These are phyloP conservation scores for Kuraishia ogatae DNA, from an alignment of 805 yeast species.

Conservation along the genomic window DNA sequence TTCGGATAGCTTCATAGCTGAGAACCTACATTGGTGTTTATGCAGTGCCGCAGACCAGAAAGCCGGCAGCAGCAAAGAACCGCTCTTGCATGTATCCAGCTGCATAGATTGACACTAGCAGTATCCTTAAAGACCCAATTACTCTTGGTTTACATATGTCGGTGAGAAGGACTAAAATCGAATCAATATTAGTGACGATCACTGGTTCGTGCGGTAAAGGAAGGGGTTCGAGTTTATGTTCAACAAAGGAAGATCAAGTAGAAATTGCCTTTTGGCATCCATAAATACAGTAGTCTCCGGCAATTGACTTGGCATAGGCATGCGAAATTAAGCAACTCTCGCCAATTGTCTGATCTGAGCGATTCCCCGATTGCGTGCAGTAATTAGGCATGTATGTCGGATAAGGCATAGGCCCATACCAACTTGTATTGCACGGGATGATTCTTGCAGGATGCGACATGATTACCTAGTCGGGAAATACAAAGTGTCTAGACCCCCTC, in stretches of 20 bases:
- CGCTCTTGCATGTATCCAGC: neutral
- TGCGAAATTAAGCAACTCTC: neutral
- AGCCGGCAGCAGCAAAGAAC: neutral
- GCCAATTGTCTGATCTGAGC: neutral
- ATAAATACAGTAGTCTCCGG: no score
- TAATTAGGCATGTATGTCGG: neutral
- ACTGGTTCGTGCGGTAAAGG: no score
- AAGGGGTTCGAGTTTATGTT: no score
- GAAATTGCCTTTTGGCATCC: no score
- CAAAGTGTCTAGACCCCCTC: neutral
- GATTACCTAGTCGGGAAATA: neutral
- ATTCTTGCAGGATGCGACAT: neutral
- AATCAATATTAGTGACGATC: no score
- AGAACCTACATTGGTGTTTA: neutral
- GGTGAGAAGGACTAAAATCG: neutral
- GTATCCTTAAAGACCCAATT: neutral
- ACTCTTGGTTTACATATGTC: neutral
- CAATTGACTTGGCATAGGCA: no score
- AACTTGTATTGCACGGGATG: neutral
- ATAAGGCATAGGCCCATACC: neutral
- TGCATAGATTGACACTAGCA: neutral
- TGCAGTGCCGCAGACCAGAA: neutral
- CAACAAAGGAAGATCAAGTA: no score
- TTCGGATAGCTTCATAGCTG: neutral
- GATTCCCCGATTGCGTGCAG: neutral